Percentiles rank a stretch among this genome's conserved stretches.
These are phyloP conservation scores for Trichophyton rubrum DNA, from an alignment of 2,329 filamentous ascomycete species.

Conservation along the genomic window DNA sequence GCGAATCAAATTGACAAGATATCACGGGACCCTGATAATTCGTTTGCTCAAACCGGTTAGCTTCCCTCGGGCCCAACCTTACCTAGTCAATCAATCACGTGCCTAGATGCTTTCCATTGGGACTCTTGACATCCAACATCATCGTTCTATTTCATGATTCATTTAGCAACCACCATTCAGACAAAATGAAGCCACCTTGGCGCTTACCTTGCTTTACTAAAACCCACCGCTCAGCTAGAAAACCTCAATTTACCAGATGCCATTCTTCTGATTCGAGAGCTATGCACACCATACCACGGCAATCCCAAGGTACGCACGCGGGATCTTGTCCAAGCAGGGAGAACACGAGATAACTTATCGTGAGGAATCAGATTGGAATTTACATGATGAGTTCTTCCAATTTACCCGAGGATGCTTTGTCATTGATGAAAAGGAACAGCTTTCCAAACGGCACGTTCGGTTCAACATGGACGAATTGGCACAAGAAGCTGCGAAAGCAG, in stretches of 20 bases:
- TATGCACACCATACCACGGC: background rate
- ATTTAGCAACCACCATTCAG: background rate
- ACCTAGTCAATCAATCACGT: background rate
- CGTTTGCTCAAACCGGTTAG: no score
- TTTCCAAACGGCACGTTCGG: conserved; percentile 1
- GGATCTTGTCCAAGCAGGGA: no score
- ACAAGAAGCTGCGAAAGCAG: conserved; percentile 19
- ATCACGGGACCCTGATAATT: no score
- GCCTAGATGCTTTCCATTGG: background rate
- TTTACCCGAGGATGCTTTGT: conserved; percentile 10
- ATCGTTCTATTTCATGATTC: background rate
- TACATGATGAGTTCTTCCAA: conserved; percentile 1
- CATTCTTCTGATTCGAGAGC: background rate
- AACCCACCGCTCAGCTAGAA: background rate
- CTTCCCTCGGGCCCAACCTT: no score
- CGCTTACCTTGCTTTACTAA: background rate
- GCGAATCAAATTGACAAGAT: no score
- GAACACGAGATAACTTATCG: no score
- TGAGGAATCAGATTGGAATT: no score
- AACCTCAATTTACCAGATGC: background rate
- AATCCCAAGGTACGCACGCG: background rate
- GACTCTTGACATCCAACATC: background rate
- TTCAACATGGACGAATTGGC: conserved; percentile 28
- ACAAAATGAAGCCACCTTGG: background rate
- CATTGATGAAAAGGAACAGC: conserved; percentile 5